Base-by-base conservation (phyloP, 208 protist species). In the Leishmania mexicana region DNA sequence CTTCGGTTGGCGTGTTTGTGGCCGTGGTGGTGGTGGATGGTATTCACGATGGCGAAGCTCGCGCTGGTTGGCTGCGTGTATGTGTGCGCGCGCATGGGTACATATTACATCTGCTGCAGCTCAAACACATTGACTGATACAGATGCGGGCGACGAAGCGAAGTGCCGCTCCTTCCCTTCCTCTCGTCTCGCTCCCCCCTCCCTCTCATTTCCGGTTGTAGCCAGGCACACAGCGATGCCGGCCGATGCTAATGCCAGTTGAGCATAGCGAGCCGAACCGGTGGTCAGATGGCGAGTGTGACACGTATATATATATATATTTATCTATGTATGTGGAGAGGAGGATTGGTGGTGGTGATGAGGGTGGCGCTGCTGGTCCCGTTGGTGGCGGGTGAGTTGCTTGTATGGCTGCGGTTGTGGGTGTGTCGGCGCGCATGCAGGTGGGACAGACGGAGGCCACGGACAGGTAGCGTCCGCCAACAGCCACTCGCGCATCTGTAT, bases 361-460 rank as follows among this genome's bases (percentile, higher is more conserved):
- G 35, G 68, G 68, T 74, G 68, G 68, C 58, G 28, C 28, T 64
- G 58, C 0, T 64, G 58, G 58, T 64, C 28, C 17, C 13, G 58
- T 2, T 31, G 28, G 7, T 64, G 28, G 10, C 8, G 58, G 28
- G 58, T 35, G 58, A 28, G 58, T 28, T 31, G 58, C 21, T 64
- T 31, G 40, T 81, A 57, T 54, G 70, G 0, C 62, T 84, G 64
- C 21, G 47, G 45, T 49, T 49, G 45, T 49, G 45, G 45, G 24
- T 84, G 71, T 54, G 57, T 58, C 62, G 76, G 53, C 31, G 64
- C 75, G 57, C 51, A 40, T n/a, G 70, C 51, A n/a, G 47, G 31
- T 51, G 58, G 58, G 58, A 35, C 28, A 28, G 28, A 31, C 24
- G 21, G 54, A 8, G 24, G 17, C 24, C 54, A 58, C 24, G 54